These are phyloP conservation scores for Chlorella sp. DNA, from an alignment of 139 green algal species.

Conservation along the genomic window DNA sequence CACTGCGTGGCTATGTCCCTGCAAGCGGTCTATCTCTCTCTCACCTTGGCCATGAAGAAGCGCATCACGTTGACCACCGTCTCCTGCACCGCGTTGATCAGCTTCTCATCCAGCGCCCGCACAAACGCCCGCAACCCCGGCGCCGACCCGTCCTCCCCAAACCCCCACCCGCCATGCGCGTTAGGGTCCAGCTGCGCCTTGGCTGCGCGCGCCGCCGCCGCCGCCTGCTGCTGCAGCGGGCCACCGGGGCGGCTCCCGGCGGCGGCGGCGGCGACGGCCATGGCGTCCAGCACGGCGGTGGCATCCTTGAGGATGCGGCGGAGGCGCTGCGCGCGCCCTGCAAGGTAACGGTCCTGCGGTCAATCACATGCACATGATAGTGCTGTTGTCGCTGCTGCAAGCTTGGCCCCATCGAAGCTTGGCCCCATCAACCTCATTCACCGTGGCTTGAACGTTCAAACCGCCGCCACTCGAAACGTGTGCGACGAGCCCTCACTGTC, in stretches of 20 bases:
- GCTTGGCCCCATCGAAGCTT: no score
- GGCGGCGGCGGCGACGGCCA: constrained; percentile 28
- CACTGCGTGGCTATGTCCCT: no score
- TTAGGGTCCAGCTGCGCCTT: not conserved
- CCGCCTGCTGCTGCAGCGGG: constrained; percentile 10
- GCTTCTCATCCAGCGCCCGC: constrained; percentile 34
- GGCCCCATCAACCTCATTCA: no score
- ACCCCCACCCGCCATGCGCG: constrained; percentile 33
- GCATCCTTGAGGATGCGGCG: constrained; percentile 44
- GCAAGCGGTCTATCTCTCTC: no score
- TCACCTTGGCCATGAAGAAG: constrained; percentile 40
- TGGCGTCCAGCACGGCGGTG: constrained; percentile 32
- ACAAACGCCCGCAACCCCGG: constrained; percentile 19
- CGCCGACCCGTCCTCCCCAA: not conserved
- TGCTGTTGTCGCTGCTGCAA: no score
- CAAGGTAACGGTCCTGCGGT: constrained; percentile 68
- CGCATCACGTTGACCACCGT: constrained; percentile 42
- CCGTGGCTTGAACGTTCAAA: no score
- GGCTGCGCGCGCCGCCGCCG: not conserved
- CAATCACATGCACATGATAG: no score
- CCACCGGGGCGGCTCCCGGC: not conserved
- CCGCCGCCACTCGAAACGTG: no score
- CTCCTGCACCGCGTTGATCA: constrained; percentile 46
- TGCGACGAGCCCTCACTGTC: no score
- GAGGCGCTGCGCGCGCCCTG: constrained; percentile 55